Evolutionary conservation across 192 early-diverging fungal genomes (phyloP).

Genomic region (Coemansia sp.): DNA sequence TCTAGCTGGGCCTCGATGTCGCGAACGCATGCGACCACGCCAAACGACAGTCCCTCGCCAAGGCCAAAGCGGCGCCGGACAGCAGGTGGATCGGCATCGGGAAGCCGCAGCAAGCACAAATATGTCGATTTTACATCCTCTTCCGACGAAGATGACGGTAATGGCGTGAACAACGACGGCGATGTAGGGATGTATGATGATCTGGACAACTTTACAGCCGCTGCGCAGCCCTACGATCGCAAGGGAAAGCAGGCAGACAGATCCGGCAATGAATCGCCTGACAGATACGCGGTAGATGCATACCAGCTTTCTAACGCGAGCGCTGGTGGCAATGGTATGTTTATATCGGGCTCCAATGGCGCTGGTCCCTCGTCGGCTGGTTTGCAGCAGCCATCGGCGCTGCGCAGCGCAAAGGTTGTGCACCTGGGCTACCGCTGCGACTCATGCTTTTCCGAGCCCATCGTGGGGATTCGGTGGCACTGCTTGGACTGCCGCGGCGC

Average conservation of each 20-base stretch:
- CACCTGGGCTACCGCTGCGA: slow-evolving; percentile 62
- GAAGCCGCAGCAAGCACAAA: slow-evolving; percentile 12
- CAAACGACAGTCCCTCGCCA: not conserved
- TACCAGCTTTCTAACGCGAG: not conserved
- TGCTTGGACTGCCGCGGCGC: slow-evolving; percentile 66
- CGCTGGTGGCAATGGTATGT: not conserved
- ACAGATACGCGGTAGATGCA: not conserved
- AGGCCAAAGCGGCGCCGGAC: slow-evolving; percentile 32
- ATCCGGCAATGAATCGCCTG: slow-evolving; percentile 1
- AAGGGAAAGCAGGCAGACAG: slow-evolving; percentile 53
- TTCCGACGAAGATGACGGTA: slow-evolving; percentile 18
- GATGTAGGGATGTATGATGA: slow-evolving; percentile 13
- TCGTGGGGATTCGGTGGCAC: slow-evolving; percentile 70
- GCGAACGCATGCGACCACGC: not conserved
- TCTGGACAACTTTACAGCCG: slow-evolving; percentile 5
- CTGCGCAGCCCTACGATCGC: slow-evolving; percentile 19
- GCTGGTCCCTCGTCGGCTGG: slow-evolving; percentile 4
- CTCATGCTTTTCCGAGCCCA: slow-evolving; percentile 71
- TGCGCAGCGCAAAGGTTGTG: slow-evolving; percentile 41
- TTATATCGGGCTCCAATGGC: not conserved
- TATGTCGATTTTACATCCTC: slow-evolving; percentile 52
- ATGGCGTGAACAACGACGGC: not conserved
- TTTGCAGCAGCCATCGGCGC: slow-evolving; percentile 12
- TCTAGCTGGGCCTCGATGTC: slow-evolving; percentile 31
- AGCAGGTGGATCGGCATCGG: slow-evolving; percentile 2